Evolutionary conservation across 2,329 filamentous ascomycete species (phyloP), one percentile per base, ranked within the genome.

Genomic region (Ophiostoma sp.): DNA sequence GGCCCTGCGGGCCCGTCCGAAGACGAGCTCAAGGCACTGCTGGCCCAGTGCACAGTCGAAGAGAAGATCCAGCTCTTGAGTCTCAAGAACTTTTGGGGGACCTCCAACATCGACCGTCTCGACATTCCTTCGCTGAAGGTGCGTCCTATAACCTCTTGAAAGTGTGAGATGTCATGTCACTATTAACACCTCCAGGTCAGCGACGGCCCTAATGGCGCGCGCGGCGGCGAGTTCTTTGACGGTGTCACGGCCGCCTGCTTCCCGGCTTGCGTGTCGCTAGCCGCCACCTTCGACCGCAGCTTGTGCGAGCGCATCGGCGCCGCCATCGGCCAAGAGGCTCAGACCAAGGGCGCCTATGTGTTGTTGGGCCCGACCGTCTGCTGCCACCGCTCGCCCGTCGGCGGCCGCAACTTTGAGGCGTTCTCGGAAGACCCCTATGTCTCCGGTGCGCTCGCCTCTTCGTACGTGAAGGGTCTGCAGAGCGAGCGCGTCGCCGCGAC

Each of bases 331-430:
- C 83, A 87, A 22, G 88, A 90, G 78, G 83, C 87, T 15, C 86
- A 86, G 73, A 86, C 87, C 11, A 90, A 90, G 78, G 87, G 88
- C 17, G 85, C 87, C 2, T 84, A 89, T 70, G 82, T 90, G 6
- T 81, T 90, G 15, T 82, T 91, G 31, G 89, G 87, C 0, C 89
- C 88, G 1, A 90, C 89, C 0, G 85, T 91, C 36, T 90, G 89
- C 78, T 87, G 88, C 79, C 88, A 90, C 76, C 84, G 89, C 31
- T 87, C 85, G 3, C 89, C 89, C 1, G 83, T 91, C 0, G 88
- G 88, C 33, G 89, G 89, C 5, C 85, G 89, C 71, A 89, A 88
- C 64, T 91, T 91, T 74, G 89, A 91, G 78, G 89, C 88, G 0
- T 91, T 89, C 76, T 88, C 87, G 0, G 89, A 91, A 77, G 81